Base-by-base conservation (phyloP, 2,329 filamentous ascomycete genomes). In the Cercospora sojina region DNA sequence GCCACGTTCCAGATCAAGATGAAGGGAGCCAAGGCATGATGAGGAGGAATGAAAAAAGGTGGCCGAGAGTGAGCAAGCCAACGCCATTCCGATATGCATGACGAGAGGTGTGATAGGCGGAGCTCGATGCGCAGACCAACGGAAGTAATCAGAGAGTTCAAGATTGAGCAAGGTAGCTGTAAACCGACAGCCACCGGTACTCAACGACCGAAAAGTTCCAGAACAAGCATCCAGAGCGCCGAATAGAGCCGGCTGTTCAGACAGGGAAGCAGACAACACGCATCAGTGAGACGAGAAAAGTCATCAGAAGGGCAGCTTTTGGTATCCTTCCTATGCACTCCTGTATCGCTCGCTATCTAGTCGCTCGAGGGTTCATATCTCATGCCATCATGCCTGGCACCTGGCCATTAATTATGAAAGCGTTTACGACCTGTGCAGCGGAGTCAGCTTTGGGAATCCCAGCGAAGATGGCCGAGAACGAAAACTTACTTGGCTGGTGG, bases 1-100 rank as follows among this genome's bases (percentile, higher is more conserved):
- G 95, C 94, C 38, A 92, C 93, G 0, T 99, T 99, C 78, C 95
- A 99, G 81, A 97, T 99, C 78, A 96, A 96, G 82, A 95, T 91
- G 43, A 82, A 90, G 60, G 85, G 88, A 27, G 79, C 85, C 32
- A 92, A 92, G 80, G 80, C 86, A 75, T 90, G 82, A 83, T 10
- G 29, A 25, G 16, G 18, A 23, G 13, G 32, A 25, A 13, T 12
- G 13, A 5, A 27, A 12, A 56, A 16, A 35, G 27, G 5, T 31
- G n/a, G 53, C 27, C 6, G 10, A 27, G 29, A 27, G 3, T 8
- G 25, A 56, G 3, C 3, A 16, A 10, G 25, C 18, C 27, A 25
- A 4, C 13, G 32, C 10, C 10, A 23, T 49, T 16, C n/a, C 41
- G 25, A 10, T 25, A 5, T 20, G 23, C 29, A 12, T 13, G 29